phyloP scores from a whole-genome alignment of 495 filamentous ascomycete genomes.

The Penicillium daleae region DNA sequence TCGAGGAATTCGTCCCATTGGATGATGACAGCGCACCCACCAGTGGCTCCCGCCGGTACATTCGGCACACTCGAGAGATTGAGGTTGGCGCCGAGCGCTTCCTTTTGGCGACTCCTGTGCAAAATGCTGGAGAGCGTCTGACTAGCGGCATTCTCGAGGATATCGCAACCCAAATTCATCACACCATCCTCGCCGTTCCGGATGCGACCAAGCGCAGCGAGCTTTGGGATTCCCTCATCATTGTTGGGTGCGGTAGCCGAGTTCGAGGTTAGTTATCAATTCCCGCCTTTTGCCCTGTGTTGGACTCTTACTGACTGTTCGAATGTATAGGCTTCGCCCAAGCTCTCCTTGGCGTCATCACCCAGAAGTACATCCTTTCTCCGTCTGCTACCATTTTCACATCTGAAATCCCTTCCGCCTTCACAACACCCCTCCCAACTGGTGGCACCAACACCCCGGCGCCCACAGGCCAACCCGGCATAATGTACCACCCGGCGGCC shows the following conservation, averaged over 20 bases:
- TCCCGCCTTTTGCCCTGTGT: background rate
- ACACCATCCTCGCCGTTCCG: conserved; percentile 74
- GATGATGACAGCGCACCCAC: conserved; percentile 45
- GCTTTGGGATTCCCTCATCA: conserved; percentile 86
- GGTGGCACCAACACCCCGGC: conserved; percentile 91
- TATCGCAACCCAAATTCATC: conserved; percentile 81
- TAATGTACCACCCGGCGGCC: conserved; percentile 48
- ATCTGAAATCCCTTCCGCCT: conserved; percentile 87
- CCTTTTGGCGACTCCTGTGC: conserved; percentile 62
- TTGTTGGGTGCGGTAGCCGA: conserved; percentile 86
- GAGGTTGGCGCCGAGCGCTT: conserved; percentile 90
- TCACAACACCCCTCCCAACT: conserved; percentile 86
- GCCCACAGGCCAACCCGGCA: conserved; percentile 53
- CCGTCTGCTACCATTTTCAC: conserved; percentile 96
- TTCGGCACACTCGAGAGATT: conserved; percentile 64
- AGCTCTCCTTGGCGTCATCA: conserved; percentile 76
- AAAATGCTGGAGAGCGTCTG: conserved; percentile 35
- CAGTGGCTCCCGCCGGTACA: conserved; percentile 36
- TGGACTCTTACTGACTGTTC: conserved; percentile 3
- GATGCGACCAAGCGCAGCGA: conserved; percentile 78
- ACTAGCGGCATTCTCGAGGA: conserved; percentile 72
- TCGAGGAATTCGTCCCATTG: conserved; percentile 71
- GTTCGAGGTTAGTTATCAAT: conserved; percentile 63
- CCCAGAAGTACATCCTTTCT: conserved; percentile 83
- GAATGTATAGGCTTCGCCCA: conserved; percentile 71